phyloP scores from a whole-genome alignment of 331 rosid species.

The Saraca asoca region DNA sequence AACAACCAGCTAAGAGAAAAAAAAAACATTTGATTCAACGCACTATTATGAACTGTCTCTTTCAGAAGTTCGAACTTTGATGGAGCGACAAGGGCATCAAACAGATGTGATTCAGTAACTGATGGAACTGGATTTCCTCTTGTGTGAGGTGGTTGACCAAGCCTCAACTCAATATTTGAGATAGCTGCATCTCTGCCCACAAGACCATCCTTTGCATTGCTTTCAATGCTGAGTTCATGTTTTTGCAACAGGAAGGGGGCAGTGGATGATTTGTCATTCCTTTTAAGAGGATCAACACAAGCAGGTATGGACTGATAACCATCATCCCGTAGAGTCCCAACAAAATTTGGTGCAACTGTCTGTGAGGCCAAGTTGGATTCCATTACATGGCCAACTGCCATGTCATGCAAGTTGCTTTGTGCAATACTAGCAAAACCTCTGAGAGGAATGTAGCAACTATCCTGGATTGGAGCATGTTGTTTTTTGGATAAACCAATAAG shows the following conservation, averaged over 20 bases:
- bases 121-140: slow-evolving; percentile 43
- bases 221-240: slow-evolving; percentile 38
- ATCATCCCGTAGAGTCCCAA: slow-evolving; percentile 41
- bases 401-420: slow-evolving; percentile 34
- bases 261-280: slow-evolving; percentile 42
- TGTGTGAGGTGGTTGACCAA: slow-evolving; percentile 59
- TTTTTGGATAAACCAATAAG: slow-evolving; percentile 46
- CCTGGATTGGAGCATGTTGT: slow-evolving; percentile 36
- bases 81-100: slow-evolving; percentile 45
- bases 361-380: slow-evolving; percentile 34
- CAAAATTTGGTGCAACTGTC: slow-evolving; percentile 34
- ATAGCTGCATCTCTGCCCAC: slow-evolving; percentile 46
- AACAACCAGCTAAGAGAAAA: slow-evolving; percentile 31
- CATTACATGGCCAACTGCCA: slow-evolving; percentile 34
- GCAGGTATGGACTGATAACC: slow-evolving; percentile 41
- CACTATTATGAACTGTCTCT: slow-evolving; percentile 51
- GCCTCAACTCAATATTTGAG: slow-evolving; percentile 63
- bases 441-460: slow-evolving; percentile 38
- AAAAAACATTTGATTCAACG: slow-evolving; percentile 45
- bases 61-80: slow-evolving; percentile 41
- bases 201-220: slow-evolving; percentile 38
- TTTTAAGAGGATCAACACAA: slow-evolving; percentile 40
- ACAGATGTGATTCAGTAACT: slow-evolving; percentile 42
- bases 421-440: slow-evolving; percentile 46
- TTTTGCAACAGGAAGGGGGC: slow-evolving; percentile 41